phyloP scores from a whole-genome alignment of 352 stramenopile species.

The Pythium dissotocum region DNA sequence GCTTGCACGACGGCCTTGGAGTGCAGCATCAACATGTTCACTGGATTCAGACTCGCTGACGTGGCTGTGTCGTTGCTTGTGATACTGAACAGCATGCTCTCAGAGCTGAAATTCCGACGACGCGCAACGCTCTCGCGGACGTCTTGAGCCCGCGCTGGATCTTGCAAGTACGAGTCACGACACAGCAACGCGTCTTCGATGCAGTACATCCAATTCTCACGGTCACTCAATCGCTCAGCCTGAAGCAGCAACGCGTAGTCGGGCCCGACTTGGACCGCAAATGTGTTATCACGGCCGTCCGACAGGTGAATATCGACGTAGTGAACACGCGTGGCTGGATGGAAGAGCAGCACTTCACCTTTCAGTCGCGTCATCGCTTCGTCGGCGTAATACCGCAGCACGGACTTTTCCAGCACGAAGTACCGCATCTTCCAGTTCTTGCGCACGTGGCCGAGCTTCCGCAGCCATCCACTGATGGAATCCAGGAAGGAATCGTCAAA shows the following conservation, averaged over 20 bases:
- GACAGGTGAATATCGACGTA: conserved; percentile 69
- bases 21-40: conserved; percentile 39
- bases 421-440: conserved; percentile 83
- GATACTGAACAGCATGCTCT: conserved; percentile 38
- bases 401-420: conserved; percentile 70
- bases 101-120: conserved; percentile 54
- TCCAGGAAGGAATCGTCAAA: conserved; percentile 77
- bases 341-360: conserved; percentile 77
- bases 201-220: conserved; percentile 82
- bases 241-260: conserved; percentile 69
- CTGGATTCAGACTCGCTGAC: conserved; percentile 24
- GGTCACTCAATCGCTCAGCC: conserved; percentile 51
- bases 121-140: conserved; percentile 57
- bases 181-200: conserved; percentile 76
- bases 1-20: conserved; percentile 26
- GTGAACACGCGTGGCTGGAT: conserved; percentile 62
- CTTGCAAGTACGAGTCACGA: conserved; percentile 65
- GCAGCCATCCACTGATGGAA: conserved; percentile 69
- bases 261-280: conserved; percentile 58
- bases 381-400: conserved; percentile 70
- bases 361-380: conserved; percentile 53
- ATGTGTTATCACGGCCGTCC: conserved; percentile 51
- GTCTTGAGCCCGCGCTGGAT: conserved; percentile 39
- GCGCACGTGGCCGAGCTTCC: conserved; percentile 63
- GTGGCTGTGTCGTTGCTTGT: conserved; percentile 19